Evolutionary conservation across 345 rosid species (phyloP), one percentile per base, ranked within the genome.

Genomic region (Eucalyptus sp.): DNA sequence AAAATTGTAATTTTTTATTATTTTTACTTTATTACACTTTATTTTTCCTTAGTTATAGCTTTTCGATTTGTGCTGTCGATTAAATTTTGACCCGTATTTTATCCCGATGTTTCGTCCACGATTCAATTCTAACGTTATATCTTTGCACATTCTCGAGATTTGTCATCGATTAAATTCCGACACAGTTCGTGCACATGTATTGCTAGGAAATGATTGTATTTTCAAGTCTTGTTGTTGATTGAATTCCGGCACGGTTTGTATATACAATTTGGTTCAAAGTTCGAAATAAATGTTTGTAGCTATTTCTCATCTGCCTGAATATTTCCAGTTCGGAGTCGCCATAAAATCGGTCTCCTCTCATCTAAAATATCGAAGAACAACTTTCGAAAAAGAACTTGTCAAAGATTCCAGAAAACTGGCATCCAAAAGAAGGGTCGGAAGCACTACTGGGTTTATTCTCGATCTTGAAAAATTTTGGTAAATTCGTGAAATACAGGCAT

Each of bases 91-190:
- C 1, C 0, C 0, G 2, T 52, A 52, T 52, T 52, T 52, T 52
- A 52, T 52, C 58, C 1, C 0, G 0, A 52, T 52, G 25, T 52
- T 52, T 52, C 4, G 0, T 52, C 5, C 10, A 0, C 2, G 0
- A 7, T 20, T 52, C 25, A 52, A 52, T 52, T 52, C 0, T 20
- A 0, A 52, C 10, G 0, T 52, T 52, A 52, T 0, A 52, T 52
- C 58, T 52, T 18, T 52, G 1, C 24, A 52, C 2, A 2, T 52
- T 52, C 1, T 52, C 0, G 0, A 18, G 4, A 2, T 52, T 18
- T 52, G 58, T 18, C 24, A 18, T 52, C 10, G 1, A 52, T 52
- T 52, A 52, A 52, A 52, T 52, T 18, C 0, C 4, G 1, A 52
- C 58, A 52, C 2, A 52, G 0, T 52, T 7, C 0, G 1, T 52